Evolutionary conservation across 139 green algal species (phyloP).

Genomic region (Coccomyxa sp.): DNA sequence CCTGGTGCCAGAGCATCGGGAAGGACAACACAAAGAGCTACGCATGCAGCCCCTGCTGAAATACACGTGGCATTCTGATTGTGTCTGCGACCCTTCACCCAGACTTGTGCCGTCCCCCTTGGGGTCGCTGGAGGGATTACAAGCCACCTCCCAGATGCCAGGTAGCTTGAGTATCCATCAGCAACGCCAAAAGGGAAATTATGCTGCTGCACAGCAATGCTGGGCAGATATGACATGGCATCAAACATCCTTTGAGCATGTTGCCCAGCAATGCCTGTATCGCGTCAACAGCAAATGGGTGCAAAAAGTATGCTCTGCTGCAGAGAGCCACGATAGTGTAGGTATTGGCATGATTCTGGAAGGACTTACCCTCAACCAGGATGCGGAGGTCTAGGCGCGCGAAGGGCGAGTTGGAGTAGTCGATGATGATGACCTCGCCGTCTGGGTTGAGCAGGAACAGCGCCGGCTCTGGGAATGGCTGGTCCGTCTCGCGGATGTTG

Average conservation of each 20-base stretch:
- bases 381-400: slow-evolving; percentile 44
- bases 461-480: slow-evolving; percentile 42
- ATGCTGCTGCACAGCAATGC: too few relatives aligned
- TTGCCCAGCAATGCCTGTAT: not conserved
- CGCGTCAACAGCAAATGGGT: not conserved
- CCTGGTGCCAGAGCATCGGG: too few relatives aligned
- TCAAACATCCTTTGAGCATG: not conserved
- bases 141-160: too few relatives aligned
- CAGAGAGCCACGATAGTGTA: not conserved
- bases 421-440: slow-evolving; percentile 41
- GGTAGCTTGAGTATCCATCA: too few relatives aligned
- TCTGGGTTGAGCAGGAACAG: slow-evolving; percentile 56
- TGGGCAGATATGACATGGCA: not conserved
- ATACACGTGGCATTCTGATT: too few relatives aligned
- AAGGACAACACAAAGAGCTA: too few relatives aligned
- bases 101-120: too few relatives aligned
- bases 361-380: slow-evolving; percentile 20
- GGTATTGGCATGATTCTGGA: not conserved
- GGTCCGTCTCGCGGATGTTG: slow-evolving; percentile 26
- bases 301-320: not conserved
- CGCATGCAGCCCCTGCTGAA: too few relatives aligned
- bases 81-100: too few relatives aligned
- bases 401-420: slow-evolving; percentile 55
- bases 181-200: too few relatives aligned
- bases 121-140: too few relatives aligned